Evolutionary conservation across 164 flowering plant genomes (phyloP), one percentile per base, ranked within the genome.

Genomic region (Nymphaea thermarum): DNA sequence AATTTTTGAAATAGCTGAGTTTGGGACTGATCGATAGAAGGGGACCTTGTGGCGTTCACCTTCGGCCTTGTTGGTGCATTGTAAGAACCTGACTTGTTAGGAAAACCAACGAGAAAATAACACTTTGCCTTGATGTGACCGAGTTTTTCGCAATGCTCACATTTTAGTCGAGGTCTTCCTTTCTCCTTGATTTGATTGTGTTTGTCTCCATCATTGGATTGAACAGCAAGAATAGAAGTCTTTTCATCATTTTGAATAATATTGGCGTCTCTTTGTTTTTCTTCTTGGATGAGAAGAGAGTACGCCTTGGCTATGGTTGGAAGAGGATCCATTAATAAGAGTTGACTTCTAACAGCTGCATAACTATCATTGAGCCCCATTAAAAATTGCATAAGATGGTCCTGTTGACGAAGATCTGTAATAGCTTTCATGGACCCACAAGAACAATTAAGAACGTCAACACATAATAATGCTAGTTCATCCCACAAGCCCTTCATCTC

Each of bases 401-500:
- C 1, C 36, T 25, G 36, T 25, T 25, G 36, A 25, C 36, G 36
- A 25, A 25, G 36, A 25, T 25, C 36, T 25, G 60, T 8, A 8
- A 55, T 62, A 43, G 63, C 64, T 62, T 63, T 41, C 25, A 36
- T 57, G 36, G 44, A 67, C 43, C 71, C 71, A 64, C 63, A 72
- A 67, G 66, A 47, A 51, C 57, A 64, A 25, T 16, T 43, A 41
- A 12, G 18, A 4, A 43, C 44, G 36, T 25, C 36, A 62, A 36
- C 17, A 63, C 17, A 60, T 8, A 55, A 16, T 16, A 51, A 44
- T 65, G 41, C 63, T 43, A 42, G 16, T 42, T 72, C 67, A 69
- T 72, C 75, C 75, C 78, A 74, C 14, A 63, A 60, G n/a, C 16
- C 16, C 41, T 72, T 76, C 1, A 72, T 15, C 51, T 41, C 69